phyloP scores from a whole-genome alignment of 2,329 filamentous ascomycete species.

The Purpureocillium lavendulum region DNA sequence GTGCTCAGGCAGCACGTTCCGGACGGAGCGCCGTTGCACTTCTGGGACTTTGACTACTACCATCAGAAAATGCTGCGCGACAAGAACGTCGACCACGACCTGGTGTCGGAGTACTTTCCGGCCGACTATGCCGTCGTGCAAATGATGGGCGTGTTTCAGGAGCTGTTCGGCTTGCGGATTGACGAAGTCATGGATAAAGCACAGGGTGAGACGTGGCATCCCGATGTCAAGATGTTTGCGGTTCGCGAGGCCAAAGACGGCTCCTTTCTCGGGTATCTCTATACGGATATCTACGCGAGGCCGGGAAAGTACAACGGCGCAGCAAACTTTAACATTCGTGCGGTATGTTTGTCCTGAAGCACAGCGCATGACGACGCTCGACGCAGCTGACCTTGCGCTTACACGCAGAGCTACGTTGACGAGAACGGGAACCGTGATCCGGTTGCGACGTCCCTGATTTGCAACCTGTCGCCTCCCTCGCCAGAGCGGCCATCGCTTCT shows the following conservation, averaged over 20 bases:
- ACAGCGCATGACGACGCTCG: no score
- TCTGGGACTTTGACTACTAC: constrained; percentile 3
- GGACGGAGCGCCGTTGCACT: not conserved
- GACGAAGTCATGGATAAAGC: not conserved
- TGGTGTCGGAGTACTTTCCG: constrained; percentile 4
- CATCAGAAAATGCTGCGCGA: not conserved
- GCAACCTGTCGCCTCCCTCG: constrained; percentile 2
- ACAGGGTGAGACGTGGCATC: constrained; percentile 3
- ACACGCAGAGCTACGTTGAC: constrained; percentile 2
- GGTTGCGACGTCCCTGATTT: constrained; percentile 1
- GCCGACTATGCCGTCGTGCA: not conserved
- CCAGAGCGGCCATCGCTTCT: not conserved
- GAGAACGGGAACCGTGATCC: not conserved
- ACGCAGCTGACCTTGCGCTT: no score
- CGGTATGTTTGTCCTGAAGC: no score
- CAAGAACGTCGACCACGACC: constrained; percentile 1
- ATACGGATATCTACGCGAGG: constrained; percentile 2
- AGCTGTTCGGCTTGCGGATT: constrained; percentile 1
- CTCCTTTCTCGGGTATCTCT: constrained; percentile 1
- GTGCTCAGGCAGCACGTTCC: not conserved
- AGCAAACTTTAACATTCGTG: constrained; percentile 3
- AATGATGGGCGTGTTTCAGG: constrained; percentile 3
- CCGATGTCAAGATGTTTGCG: constrained; percentile 2
- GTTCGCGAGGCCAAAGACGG: not conserved
- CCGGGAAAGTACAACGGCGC: constrained; percentile 2